Conservation (phyloP, 2,329 filamentous ascomycete species). For the Xylariales sp. region DNA sequence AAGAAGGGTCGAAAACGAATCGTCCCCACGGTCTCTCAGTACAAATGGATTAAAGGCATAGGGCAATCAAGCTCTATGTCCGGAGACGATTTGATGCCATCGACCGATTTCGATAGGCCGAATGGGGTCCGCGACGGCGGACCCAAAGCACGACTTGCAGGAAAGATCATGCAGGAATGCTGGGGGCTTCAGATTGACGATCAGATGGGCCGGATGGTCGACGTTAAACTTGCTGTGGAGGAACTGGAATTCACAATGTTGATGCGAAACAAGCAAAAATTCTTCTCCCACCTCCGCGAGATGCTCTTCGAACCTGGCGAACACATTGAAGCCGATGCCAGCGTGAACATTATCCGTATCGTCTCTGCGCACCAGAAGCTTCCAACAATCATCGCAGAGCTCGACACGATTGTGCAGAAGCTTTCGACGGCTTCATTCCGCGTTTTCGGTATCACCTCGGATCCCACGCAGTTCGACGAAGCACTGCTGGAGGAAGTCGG, state of each 20-base stretch:
- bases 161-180: constrained; percentile 40
- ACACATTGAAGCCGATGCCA: constrained; percentile 30
- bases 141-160: constrained; percentile 35
- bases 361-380: constrained; percentile 29
- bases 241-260: constrained; percentile 39
- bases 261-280: constrained; percentile 32
- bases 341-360: constrained; percentile 26
- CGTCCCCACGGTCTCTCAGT: background rate
- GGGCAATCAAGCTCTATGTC: constrained; percentile 37
- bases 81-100: constrained; percentile 11
- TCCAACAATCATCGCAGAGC: constrained; percentile 27
- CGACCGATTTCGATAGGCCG: no score
- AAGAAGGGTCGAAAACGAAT: no score
- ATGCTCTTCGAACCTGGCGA: constrained; percentile 27
- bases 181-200: constrained; percentile 49
- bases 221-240: constrained; percentile 32
- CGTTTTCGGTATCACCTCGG: constrained; percentile 15
- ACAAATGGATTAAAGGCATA: constrained; percentile 36
- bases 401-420: constrained; percentile 24
- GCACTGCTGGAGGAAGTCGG: constrained; percentile 30
- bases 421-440: constrained; percentile 18
- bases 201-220: constrained; percentile 36
- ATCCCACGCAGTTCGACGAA: constrained; percentile 10
- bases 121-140: no score
- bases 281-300: constrained; percentile 25